Evolutionary conservation across 257 asterid genomes (phyloP).

Genomic region (Asclepias syriaca): DNA sequence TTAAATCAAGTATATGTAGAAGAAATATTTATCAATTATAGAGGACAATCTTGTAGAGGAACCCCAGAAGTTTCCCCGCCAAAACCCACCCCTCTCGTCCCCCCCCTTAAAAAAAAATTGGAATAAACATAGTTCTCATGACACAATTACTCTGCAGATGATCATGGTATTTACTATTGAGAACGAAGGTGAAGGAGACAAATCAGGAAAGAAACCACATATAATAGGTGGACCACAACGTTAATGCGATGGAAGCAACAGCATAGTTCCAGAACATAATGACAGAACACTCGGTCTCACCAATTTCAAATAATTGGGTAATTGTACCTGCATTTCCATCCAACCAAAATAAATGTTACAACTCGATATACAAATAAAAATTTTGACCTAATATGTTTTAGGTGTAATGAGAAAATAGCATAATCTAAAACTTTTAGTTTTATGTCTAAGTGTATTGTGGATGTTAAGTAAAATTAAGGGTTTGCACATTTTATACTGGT

Average conservation of each 20-base stretch:
- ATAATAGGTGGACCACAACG: constrained; percentile 68
- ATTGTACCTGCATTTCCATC: constrained; percentile 45
- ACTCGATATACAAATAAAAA: too few relatives aligned
- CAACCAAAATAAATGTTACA: neutral
- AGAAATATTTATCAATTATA: neutral
- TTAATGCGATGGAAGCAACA: constrained; percentile 61
- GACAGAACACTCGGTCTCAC: constrained; percentile 76
- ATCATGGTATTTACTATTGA: neutral
- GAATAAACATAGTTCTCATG: neutral
- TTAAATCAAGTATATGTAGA: neutral
- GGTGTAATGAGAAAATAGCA: neutral
- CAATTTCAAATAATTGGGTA: constrained; percentile 67
- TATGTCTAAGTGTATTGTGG: too few relatives aligned
- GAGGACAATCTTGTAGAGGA: neutral
- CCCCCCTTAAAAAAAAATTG: neutral
- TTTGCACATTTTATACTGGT: too few relatives aligned
- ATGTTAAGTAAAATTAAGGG: too few relatives aligned
- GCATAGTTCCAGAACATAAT: constrained; percentile 68
- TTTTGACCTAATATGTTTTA: neutral
- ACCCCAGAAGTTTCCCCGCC: neutral
- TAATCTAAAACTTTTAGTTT: neutral
- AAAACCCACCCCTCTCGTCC: too few relatives aligned
- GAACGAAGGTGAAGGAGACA: neutral
- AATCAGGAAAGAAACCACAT: constrained; percentile 32
- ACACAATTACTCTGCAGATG: neutral